phyloP scores from a whole-genome alignment of 495 filamentous ascomycete species.

The Lasiosphaeria miniovina region DNA sequence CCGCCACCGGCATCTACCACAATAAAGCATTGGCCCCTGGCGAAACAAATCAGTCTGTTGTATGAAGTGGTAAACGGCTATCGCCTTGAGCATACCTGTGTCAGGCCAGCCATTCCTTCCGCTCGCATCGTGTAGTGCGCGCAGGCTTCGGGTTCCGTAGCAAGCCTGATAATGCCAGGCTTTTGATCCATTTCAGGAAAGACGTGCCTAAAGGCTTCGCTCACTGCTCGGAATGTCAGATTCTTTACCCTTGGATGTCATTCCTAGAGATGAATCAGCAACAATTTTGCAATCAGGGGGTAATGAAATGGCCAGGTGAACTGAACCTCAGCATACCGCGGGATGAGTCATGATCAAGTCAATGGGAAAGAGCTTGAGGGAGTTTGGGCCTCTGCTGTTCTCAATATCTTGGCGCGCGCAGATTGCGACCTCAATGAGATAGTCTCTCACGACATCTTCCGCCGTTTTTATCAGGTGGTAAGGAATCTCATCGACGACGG shows the following conservation, averaged over 20 bases:
- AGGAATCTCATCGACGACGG: slow-evolving; percentile 1
- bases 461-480: slow-evolving; percentile 11
- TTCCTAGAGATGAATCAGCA: neutral
- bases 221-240: slow-evolving; percentile 13
- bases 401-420: slow-evolving; percentile 14
- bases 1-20: slow-evolving; percentile 22
- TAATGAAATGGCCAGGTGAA: too few relatives aligned
- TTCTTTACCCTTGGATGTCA: slow-evolving; percentile 14
- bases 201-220: slow-evolving; percentile 2
- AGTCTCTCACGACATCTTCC: slow-evolving; percentile 16
- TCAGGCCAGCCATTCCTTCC: slow-evolving; percentile 3
- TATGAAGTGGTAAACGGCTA: neutral
- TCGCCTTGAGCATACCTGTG: neutral
- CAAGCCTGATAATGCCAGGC: slow-evolving; percentile 3
- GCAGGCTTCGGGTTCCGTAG: slow-evolving; percentile 21
- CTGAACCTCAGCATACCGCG: too few relatives aligned
- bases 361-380: slow-evolving; percentile 12
- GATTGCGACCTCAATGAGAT: slow-evolving; percentile 12
- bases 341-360: slow-evolving; percentile 20
- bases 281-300: neutral
- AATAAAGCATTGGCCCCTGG: slow-evolving; percentile 15
- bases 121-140: slow-evolving; percentile 15
- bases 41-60: too few relatives aligned
- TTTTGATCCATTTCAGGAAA: slow-evolving; percentile 10
- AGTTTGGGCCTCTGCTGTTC: neutral